Conservation (phyloP, 257 asterid species). For the Penstemon eatonii region DNA sequence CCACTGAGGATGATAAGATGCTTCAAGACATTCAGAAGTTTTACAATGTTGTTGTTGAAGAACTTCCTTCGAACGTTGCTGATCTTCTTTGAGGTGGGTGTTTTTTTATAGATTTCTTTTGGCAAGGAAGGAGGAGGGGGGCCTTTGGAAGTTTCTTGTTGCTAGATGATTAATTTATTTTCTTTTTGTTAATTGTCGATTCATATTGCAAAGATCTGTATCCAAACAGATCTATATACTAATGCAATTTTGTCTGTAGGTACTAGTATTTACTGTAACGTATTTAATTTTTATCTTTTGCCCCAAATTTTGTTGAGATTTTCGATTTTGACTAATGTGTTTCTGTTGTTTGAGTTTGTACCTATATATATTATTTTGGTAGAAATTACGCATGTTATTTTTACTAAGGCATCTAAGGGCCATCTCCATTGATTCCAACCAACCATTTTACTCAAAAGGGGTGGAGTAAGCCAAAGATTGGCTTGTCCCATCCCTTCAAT, state of each 20-base stretch:
- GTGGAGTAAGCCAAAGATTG: too few relatives aligned
- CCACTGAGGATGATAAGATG: conserved; percentile 69
- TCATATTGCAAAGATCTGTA: conserved; percentile 28
- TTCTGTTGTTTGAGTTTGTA: too few relatives aligned
- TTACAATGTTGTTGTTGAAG: conserved; percentile 66
- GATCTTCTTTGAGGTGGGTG: conserved; percentile 55
- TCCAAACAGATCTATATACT: conserved; percentile 33
- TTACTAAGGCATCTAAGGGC: too few relatives aligned
- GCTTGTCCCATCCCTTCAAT: too few relatives aligned
- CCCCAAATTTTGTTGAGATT: conserved; percentile 25
- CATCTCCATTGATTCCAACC: too few relatives aligned
- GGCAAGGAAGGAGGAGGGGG: conserved; percentile 5
- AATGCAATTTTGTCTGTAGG: conserved; percentile 45
- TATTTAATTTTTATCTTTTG: conserved; percentile 2
- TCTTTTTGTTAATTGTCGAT: conserved; percentile 12
- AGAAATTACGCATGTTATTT: too few relatives aligned
- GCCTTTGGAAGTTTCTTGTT: conserved; percentile 4
- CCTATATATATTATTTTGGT: too few relatives aligned
- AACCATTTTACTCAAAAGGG: too few relatives aligned
- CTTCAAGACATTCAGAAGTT: conserved; percentile 71
- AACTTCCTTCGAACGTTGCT: conserved; percentile 74
- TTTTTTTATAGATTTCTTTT: background rate
- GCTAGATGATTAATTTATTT: conserved; percentile 20
- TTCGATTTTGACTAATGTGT: too few relatives aligned
- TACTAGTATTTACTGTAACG: conserved; percentile 30